Base-by-base conservation (phyloP, 2,329 filamentous ascomycete species). In the Aspergillus ibericus region DNA sequence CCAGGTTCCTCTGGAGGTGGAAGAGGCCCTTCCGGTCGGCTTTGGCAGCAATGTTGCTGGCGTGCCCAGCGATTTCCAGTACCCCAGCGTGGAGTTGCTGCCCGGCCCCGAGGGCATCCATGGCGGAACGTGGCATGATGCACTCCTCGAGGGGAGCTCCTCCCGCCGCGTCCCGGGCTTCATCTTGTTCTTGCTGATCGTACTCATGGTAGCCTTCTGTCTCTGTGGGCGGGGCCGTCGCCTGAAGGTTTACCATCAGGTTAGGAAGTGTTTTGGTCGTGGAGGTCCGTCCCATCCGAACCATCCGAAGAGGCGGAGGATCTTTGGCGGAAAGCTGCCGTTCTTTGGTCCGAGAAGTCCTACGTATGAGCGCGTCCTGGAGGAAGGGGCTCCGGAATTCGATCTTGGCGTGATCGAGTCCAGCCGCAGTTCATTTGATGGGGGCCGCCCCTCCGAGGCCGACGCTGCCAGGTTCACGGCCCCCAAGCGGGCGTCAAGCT, bases 1-100 rank as follows among this genome's bases (percentile, higher is more conserved):
- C 3, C 92, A 97, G 72, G 83, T 99, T 5, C 88, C 90, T 1
- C 84, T 91, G 0, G 77, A 81, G 6, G 82, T 80, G 1, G 78
- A 82, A 16, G 78, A 83, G 42, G 80, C 82, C 15, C 78, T 93
- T 1, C 91, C 93, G 0, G 95, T 99, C 9, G 95, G 95, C 0
- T 98, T 98, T 71, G 95, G 95, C 58, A 92, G 88, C 76, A 99
- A 99, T 69, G 79, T 83, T n/a, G 79, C 80, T 38, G 81, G 81
- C 7, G 82, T 88, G 3, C 88, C 91, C 0, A 70, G 80, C 4
- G 92, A 97, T 71, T 99, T 97, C 73, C 91, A 96, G 73, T 87
- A 88, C 68, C 91, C 93, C 59, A 66, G 76, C 65, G 68, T 75
- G 55, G 62, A 75, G 64, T 63, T 73, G 61, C 70, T 70, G 57